These are phyloP conservation scores for Apostasia ramifera DNA, from an alignment of 106 monocot genomes.

Conservation along the genomic window DNA sequence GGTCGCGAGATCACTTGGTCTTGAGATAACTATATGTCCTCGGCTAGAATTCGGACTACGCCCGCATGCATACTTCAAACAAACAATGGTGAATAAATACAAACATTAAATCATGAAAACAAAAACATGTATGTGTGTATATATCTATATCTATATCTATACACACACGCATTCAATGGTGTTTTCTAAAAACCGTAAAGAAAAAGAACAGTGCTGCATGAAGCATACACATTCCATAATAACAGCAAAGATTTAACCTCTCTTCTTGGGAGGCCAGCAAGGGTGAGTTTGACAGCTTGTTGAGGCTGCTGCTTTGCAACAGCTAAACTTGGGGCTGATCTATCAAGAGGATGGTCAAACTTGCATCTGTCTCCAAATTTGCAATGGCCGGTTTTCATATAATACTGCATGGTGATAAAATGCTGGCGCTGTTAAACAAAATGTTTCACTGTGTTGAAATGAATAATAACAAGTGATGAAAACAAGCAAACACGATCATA, in stretches of 20 bases:
- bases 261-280: conserved; percentile 86
- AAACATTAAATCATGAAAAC: not conserved
- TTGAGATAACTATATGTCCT: too few species aligned
- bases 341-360: conserved; percentile 72
- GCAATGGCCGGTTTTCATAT: conserved; percentile 87
- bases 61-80: not conserved
- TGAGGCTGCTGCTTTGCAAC: conserved; percentile 16
- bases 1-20: too few species aligned
- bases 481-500: too few species aligned
- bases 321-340: conserved; percentile 23
- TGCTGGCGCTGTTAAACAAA: too few species aligned
- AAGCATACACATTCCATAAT: too few species aligned
- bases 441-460: too few species aligned
- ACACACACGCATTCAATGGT: too few species aligned
- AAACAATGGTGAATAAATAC: not conserved
- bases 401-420: conserved; percentile 40
- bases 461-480: too few species aligned
- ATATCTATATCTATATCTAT: too few species aligned
- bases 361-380: conserved; percentile 72
- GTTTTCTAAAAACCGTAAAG: too few species aligned
- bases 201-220: too few species aligned
- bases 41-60: too few species aligned
- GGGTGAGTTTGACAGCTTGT: conserved; percentile 54
- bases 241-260: conserved; percentile 33
- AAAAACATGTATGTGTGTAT: not conserved